phyloP scores from a whole-genome alignment of 208 protist genomes.

The Endotrypanum monterogeii region DNA sequence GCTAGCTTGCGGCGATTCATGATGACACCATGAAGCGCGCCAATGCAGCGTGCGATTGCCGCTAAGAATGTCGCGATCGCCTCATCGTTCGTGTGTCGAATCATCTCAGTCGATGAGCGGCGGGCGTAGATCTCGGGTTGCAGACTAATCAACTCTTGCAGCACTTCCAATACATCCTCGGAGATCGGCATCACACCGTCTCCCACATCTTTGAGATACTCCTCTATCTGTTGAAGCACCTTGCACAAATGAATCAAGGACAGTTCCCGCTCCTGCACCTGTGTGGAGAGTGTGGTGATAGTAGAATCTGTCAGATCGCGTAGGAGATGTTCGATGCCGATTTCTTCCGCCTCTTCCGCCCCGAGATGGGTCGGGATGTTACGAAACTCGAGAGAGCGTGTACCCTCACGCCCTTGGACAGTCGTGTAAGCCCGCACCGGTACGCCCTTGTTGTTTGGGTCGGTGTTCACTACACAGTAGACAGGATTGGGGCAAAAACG shows the following conservation, averaged over 20 bases:
- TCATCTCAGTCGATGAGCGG: constrained; percentile 87
- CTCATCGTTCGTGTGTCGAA: constrained; percentile 84
- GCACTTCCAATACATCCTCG: constrained; percentile 85
- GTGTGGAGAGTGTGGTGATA: constrained; percentile 94
- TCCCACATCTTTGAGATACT: constrained; percentile 90
- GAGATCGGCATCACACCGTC: constrained; percentile 74
- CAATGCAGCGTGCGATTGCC: constrained; percentile 78
- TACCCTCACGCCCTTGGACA: constrained; percentile 79
- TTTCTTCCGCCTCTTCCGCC: constrained; percentile 98
- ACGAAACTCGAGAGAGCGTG: constrained; percentile 85
- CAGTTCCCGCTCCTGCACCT: constrained; percentile 94
- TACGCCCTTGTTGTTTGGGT: constrained; percentile 88
- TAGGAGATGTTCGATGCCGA: constrained; percentile 99
- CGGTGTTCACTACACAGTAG: constrained; percentile 93
- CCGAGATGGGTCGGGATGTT: constrained; percentile 95
- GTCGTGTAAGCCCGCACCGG: constrained; percentile 91
- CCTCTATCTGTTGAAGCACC: constrained; percentile 89
- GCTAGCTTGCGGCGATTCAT: constrained; percentile 79
- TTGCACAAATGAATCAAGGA: constrained; percentile 93
- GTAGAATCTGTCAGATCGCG: constrained; percentile 98
- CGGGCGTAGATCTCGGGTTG: constrained; percentile 83
- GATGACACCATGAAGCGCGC: constrained; percentile 84
- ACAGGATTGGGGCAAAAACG: constrained; percentile 93
- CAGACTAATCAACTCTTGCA: constrained; percentile 90
- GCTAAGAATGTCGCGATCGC: constrained; percentile 87